These are phyloP conservation scores for Stachybotrys chartarum DNA, from an alignment of 2,329 filamentous ascomycete genomes.

Conservation along the genomic window DNA sequence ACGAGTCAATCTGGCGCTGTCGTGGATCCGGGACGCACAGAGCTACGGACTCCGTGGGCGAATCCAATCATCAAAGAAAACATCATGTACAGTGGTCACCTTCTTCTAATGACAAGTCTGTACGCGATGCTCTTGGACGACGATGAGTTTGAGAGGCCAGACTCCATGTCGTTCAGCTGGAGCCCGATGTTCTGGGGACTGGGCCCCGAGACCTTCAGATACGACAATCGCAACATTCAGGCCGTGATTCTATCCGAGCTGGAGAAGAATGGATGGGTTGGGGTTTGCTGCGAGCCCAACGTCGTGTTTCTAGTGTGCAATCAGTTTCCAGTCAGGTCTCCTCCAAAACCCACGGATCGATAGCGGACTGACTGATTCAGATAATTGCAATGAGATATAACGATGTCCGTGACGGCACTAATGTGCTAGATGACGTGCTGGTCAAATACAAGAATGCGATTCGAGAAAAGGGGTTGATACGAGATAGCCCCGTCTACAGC, in stretches of 20 bases:
- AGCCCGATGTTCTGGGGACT: constrained; percentile 30
- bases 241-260: constrained; percentile 25
- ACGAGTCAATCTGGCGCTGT: constrained; percentile 23
- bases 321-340: constrained; percentile 27
- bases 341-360: too few relatives aligned
- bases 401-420: constrained; percentile 15
- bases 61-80: constrained; percentile 31
- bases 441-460: constrained; percentile 26
- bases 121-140: constrained; percentile 35
- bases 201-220: constrained; percentile 25
- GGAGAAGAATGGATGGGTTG: constrained; percentile 29
- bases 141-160: constrained; percentile 26
- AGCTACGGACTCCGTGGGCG: constrained; percentile 32
- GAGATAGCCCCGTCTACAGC: constrained; percentile 13
- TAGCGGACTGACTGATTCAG: constrained; percentile 14
- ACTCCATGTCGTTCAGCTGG: constrained; percentile 27
- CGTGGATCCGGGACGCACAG: constrained; percentile 27
- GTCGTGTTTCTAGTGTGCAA: constrained; percentile 31
- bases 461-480: constrained; percentile 18
- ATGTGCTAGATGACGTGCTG: constrained; percentile 20
- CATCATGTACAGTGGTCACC: constrained; percentile 34
- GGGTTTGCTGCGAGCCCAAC: constrained; percentile 36
- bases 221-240: constrained; percentile 24
- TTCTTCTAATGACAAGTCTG: constrained; percentile 29
- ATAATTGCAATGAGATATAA: constrained; percentile 6